Conservation (phyloP, 2,329 filamentous ascomycete genomes). For the Chrysosporium queenslandicum region DNA sequence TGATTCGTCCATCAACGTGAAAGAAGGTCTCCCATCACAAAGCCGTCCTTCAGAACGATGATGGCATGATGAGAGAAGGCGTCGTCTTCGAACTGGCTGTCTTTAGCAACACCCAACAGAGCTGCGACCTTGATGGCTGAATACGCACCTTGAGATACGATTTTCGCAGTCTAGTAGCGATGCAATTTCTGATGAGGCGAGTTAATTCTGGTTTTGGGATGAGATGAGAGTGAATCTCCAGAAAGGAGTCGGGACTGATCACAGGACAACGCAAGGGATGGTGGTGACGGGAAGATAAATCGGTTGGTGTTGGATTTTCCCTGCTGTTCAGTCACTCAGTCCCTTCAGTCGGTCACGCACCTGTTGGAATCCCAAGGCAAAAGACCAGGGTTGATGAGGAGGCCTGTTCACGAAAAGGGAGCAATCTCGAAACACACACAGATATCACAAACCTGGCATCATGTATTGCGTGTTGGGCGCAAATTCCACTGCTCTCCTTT, state of each 20-base stretch:
- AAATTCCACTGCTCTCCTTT: too few species aligned
- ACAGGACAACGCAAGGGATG: background rate
- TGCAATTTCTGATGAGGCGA: background rate
- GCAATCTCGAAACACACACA: background rate
- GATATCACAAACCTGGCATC: too few species aligned
- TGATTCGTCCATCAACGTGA: slow-evolving; percentile 1
- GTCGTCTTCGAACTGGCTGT: too few species aligned
- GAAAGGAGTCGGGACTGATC: background rate
- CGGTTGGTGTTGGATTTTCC: background rate
- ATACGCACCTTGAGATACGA: too few species aligned
- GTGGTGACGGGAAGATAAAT: too few species aligned
- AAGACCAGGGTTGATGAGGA: background rate
- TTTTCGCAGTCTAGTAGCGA: background rate
- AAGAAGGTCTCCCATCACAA: background rate
- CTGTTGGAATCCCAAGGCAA: too few species aligned
- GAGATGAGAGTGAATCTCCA: too few species aligned
- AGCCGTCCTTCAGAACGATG: background rate
- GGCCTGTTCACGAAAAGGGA: background rate
- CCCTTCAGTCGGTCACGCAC: too few species aligned
- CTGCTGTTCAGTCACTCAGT: background rate
- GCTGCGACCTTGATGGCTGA: too few species aligned
- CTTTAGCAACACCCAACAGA: too few species aligned
- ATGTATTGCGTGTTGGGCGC: too few species aligned
- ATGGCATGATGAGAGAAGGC: too few species aligned
- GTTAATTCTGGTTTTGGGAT: background rate